A percentile compares a stretch with the other conserved stretches of the same genome.
phyloP scores from a whole-genome alignment of 2,329 filamentous ascomycete genomes.

The Cladosporium oxysporum region DNA sequence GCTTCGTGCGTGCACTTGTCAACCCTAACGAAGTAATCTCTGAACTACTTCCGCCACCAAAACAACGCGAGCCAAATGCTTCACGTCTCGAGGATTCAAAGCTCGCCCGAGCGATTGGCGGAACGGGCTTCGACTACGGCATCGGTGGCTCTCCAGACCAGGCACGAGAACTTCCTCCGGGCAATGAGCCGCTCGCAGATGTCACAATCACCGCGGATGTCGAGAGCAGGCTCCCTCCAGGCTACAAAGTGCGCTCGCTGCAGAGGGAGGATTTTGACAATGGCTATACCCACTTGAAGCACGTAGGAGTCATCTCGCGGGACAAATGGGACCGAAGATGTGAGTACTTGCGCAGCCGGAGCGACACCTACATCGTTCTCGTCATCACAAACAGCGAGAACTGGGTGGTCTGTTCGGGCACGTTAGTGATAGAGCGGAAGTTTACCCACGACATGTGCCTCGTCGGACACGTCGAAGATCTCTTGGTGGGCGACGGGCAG shows the following conservation, averaged over 20 bases:
- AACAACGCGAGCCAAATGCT: slow-evolving; percentile 22
- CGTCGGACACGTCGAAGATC: slow-evolving; percentile 27
- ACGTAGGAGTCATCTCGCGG: slow-evolving; percentile 25
- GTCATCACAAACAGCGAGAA: slow-evolving; percentile 24
- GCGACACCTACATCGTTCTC: slow-evolving; percentile 26
- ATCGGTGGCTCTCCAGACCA: slow-evolving; percentile 18
- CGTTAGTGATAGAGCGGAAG: slow-evolving; percentile 29
- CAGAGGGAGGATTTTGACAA: slow-evolving; percentile 25
- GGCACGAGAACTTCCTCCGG: slow-evolving; percentile 17
- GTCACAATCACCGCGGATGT: slow-evolving; percentile 20
- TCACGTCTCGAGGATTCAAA: slow-evolving; percentile 24
- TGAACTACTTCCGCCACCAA: slow-evolving; percentile 21
- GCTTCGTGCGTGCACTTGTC: slow-evolving; percentile 21
- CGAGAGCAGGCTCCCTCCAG: slow-evolving; percentile 26
- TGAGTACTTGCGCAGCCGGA: slow-evolving; percentile 23
- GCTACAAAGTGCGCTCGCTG: slow-evolving; percentile 27
- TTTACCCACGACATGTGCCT: slow-evolving; percentile 23
- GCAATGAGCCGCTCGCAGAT: slow-evolving; percentile 24
- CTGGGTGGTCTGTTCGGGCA: slow-evolving; percentile 27
- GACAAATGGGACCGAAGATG: slow-evolving; percentile 27
- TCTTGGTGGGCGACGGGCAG: slow-evolving; percentile 26
- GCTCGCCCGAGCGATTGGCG: slow-evolving; percentile 22
- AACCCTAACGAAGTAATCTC: slow-evolving; percentile 22
- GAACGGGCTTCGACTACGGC: slow-evolving; percentile 21
- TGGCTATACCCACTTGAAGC: slow-evolving; percentile 25